Percentiles rank a stretch among this genome's conserved stretches.
Evolutionary conservation across 208 protist species (phyloP).

Genomic region (Trypanosoma scelopori): DNA sequence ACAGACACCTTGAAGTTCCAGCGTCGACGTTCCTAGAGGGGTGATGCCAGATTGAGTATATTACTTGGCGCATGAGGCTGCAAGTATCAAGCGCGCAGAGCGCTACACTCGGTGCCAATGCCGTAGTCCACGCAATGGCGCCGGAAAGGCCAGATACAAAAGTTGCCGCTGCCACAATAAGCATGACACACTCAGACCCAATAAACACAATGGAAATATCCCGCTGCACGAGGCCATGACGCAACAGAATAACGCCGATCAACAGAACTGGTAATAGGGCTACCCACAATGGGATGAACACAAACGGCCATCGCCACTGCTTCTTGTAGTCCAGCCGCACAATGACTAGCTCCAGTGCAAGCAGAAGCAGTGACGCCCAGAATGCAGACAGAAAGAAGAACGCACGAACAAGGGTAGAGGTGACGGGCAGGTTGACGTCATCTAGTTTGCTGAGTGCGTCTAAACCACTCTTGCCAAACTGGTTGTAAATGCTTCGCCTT

Average conservation of each 20-base stretch:
- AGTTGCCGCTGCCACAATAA: slow-evolving; percentile 25
- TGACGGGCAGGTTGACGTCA: slow-evolving; percentile 1
- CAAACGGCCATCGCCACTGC: slow-evolving; percentile 17
- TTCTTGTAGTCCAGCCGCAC: slow-evolving; percentile 22
- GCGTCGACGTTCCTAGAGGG: neutral
- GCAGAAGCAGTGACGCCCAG: slow-evolving; percentile 11
- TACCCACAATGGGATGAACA: slow-evolving; percentile 42
- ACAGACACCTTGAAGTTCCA: slow-evolving; percentile 1
- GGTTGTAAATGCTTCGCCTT: slow-evolving; percentile 23
- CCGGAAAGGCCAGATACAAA: slow-evolving; percentile 44
- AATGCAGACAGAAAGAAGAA: slow-evolving; percentile 1
- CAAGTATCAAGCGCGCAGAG: slow-evolving; percentile 35
- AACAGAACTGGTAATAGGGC: slow-evolving; percentile 32
- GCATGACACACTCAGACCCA: slow-evolving; percentile 18
- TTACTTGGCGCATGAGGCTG: slow-evolving; percentile 29
- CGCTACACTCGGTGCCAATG: slow-evolving; percentile 37
- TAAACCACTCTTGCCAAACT: slow-evolving; percentile 27
- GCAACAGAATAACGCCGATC: slow-evolving; percentile 24
- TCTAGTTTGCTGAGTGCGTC: slow-evolving; percentile 16
- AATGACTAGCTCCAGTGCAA: slow-evolving; percentile 23
- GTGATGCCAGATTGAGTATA: slow-evolving; percentile 24
- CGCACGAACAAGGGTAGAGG: neutral
- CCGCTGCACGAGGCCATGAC: slow-evolving; percentile 16
- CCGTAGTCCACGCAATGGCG: slow-evolving; percentile 8
- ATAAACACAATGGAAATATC: slow-evolving; percentile 27